phyloP scores from a whole-genome alignment of 2,329 filamentous ascomycete genomes.

The Aspergillus flavus region DNA sequence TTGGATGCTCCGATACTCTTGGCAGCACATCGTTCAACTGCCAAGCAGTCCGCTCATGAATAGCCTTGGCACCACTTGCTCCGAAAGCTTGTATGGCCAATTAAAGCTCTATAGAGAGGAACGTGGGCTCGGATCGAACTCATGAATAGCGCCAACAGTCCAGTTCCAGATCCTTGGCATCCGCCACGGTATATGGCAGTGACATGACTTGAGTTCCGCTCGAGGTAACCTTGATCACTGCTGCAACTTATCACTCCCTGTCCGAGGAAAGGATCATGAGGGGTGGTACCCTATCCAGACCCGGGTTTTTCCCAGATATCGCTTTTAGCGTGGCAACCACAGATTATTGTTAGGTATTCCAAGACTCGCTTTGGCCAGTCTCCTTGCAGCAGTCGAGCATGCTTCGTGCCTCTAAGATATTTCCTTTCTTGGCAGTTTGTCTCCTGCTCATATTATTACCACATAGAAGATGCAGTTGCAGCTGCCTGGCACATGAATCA shows the following conservation, averaged over 20 bases:
- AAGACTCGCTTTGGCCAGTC: neutral
- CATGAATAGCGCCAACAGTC: neutral
- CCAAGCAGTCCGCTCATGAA: constrained; percentile 7
- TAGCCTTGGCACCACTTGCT: neutral
- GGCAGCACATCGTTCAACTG: neutral
- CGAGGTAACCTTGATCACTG: neutral
- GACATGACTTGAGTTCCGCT: neutral
- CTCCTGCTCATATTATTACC: neutral
- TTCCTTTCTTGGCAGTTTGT: neutral
- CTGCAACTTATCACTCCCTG: neutral
- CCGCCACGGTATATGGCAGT: neutral
- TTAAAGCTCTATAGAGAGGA: constrained; percentile 3
- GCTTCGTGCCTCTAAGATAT: neutral
- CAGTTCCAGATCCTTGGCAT: constrained; percentile 4
- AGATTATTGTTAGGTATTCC: neutral
- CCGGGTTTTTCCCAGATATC: neutral
- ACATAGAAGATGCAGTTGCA: neutral
- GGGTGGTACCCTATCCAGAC: neutral
- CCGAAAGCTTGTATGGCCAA: constrained; percentile 11
- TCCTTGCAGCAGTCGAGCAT: neutral
- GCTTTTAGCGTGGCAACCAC: neutral
- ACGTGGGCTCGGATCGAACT: constrained; percentile 9
- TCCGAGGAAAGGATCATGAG: neutral
- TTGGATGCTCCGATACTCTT: constrained; percentile 5
- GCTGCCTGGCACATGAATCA: neutral